Base-by-base conservation (phyloP, 164 flowering plant genomes). In the Liriodendron chinense region DNA sequence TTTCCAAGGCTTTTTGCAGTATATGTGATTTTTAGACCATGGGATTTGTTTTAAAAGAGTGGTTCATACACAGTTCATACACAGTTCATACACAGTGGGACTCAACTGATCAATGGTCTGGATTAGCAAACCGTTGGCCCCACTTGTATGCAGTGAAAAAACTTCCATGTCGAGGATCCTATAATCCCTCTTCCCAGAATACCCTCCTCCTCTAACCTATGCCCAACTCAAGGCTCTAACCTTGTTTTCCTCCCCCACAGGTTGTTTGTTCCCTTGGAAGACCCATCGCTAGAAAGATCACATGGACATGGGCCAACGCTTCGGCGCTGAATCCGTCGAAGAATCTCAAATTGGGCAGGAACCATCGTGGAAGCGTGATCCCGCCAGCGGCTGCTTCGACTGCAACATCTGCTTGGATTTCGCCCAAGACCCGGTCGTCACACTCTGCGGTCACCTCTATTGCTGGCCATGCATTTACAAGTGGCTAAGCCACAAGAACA, bases 381-480 rank as follows among this genome's bases (percentile, higher is more conserved):
- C 69, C 47, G 16, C 68, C 28, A 24, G 68, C 28, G 85, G 82
- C 48, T 78, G 87, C 76, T 93, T 91, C 43, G 91, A 93, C 34
- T 93, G 98, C 82, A 93, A 89, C 80, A 93, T 93, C 67, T 92
- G 98, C 85, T 79, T 93, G 23, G 92, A 90, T 69, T 86, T 83
- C 21, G 94, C 89, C 1, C 82, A 79, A 3, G 94, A 92, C 7
- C 98, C 98, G 3, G 91, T 92, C 0, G 93, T 92, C 43, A 93
- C 96, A 26, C 90, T 90, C 18, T 93, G 98, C 61, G 96, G 97
- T 63, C 97, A 92, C 73, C 85, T 92, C 21, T 92, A 85, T 77
- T 92, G 98, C 81, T 93, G 98, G 96, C 89, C 96, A 0, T 93
- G 98, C 82, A 88, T 90, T 68, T 90, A 88, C 86, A 85, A 89